Percentiles rank a stretch among this genome's conserved stretches.
These are phyloP conservation scores for sorghum (Sorghum bicolor) DNA, from an alignment of 176 grass and related monocot genomes.

Conservation along the genomic window Sorghum_bicolor_NCBIv3 NC_012870.2:78320001-78320500, in stretches of 20 bases:
- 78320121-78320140: slow-evolving; percentile 1
- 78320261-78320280: not conserved
- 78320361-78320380: slow-evolving; percentile 1
- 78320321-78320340: not conserved
- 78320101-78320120: not conserved
- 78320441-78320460: too few relatives aligned
- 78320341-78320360: not conserved
- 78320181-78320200: not conserved
- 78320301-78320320: not conserved
- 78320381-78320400: not conserved
- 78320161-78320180: not conserved
- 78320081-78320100: not conserved
- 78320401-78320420: too few relatives aligned
- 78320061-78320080: not conserved
- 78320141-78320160: slow-evolving; percentile 6
- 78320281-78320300: not conserved
- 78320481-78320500: too few relatives aligned
- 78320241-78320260: slow-evolving; percentile 15
- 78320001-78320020: not conserved
- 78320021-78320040: too few relatives aligned
- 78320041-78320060: not conserved
- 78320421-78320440: too few relatives aligned
- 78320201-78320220: not conserved
- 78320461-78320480: too few relatives aligned
- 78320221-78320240: not conserved